Percentiles rank a stretch among this genome's conserved stretches.
phyloP scores from a whole-genome alignment of 768 basidiomycete genomes.

The Calocybe indica region DNA sequence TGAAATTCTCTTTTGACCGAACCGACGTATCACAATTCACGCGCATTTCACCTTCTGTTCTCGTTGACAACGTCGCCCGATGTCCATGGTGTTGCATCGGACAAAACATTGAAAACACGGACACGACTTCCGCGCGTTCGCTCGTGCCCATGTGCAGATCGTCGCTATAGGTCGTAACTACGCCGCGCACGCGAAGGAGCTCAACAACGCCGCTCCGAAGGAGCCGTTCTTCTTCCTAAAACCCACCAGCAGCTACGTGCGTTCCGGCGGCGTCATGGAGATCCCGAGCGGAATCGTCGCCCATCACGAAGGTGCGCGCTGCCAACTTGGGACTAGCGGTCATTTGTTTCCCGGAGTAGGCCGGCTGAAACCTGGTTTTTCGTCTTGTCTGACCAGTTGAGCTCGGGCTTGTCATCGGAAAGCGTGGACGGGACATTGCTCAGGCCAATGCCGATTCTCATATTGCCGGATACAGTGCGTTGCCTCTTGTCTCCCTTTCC shows the following conservation, averaged over 20 bases:
- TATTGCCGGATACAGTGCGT: conserved; percentile 88
- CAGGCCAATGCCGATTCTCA: conserved; percentile 66
- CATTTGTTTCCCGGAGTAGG: not conserved
- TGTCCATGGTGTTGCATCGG: too few relatives aligned
- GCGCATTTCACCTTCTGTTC: too few relatives aligned
- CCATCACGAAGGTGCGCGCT: conserved; percentile 80
- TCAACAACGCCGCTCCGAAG: conserved; percentile 81
- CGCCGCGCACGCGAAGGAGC: conserved; percentile 84
- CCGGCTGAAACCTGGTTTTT: not conserved
- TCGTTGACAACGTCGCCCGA: too few relatives aligned
- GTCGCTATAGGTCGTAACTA: conserved; percentile 97
- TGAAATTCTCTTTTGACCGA: too few relatives aligned
- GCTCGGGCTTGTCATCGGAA: conserved; percentile 94
- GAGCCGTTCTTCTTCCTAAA: conserved; percentile 99
- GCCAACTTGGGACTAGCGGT: not conserved
- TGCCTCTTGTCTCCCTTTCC: not conserved
- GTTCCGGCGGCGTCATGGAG: conserved; percentile 74
- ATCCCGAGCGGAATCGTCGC: conserved; percentile 79
- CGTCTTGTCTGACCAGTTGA: conserved; percentile 55
- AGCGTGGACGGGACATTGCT: conserved; percentile 76
- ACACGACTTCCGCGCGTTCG: not conserved
- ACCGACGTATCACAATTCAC: too few relatives aligned
- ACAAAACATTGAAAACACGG: too few relatives aligned
- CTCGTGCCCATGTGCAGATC: conserved; percentile 43
- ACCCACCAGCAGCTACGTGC: conserved; percentile 86